Percentiles rank a stretch among this genome's conserved stretches.
Conservation (phyloP, 139 green algal species). For the Chlorella sp. region DNA sequence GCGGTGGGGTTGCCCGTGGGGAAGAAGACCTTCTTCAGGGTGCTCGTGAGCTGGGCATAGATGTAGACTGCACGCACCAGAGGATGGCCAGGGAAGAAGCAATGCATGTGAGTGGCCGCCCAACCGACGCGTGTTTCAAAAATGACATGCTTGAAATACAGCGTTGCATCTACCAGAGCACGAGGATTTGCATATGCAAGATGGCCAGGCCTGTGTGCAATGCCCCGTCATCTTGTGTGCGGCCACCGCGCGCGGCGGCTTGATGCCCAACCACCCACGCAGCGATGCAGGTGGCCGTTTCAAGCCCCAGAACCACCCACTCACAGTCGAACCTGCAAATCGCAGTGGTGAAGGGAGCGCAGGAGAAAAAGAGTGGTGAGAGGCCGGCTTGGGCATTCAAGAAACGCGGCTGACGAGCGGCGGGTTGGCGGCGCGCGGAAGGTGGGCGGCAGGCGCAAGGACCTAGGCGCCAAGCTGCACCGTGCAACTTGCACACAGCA, state of each 20-base stretch:
- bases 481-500: neutral
- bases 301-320: too few species aligned
- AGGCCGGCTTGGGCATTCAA: too few species aligned
- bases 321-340: too few species aligned
- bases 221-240: too few species aligned
- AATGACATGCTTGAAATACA: neutral
- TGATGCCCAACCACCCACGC: too few species aligned
- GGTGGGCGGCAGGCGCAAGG: neutral
- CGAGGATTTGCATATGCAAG: neutral
- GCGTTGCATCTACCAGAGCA: neutral
- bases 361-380: too few species aligned
- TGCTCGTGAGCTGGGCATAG: neutral
- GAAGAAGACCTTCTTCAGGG: slow-evolving; percentile 1
- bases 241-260: too few species aligned
- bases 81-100: neutral
- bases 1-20: neutral
- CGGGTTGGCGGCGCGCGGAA: too few species aligned
- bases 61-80: neutral
- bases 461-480: neutral
- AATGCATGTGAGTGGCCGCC: neutral
- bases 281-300: too few species aligned
- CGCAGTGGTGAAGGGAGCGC: too few species aligned
- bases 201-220: too few species aligned
- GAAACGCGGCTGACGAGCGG: too few species aligned
- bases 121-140: neutral